Percentiles rank a stretch among this genome's conserved stretches.
Conservation (phyloP, 371 early-diverging fungal species). For the Capniomyces stellatus region DNA sequence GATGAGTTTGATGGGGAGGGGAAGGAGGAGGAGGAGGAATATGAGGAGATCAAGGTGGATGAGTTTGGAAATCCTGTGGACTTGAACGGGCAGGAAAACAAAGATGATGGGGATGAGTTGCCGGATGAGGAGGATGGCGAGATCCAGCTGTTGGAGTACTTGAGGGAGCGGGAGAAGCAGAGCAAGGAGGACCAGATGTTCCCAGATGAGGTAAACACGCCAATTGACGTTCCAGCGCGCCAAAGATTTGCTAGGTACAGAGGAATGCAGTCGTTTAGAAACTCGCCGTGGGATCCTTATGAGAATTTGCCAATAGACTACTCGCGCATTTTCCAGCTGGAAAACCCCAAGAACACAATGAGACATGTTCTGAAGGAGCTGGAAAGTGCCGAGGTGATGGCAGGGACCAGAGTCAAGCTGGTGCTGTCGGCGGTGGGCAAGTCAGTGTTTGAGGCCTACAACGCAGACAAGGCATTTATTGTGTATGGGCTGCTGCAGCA, state of each 20-base stretch:
- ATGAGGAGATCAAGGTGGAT: slow-evolving; percentile 40
- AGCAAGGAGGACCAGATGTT: slow-evolving; percentile 62
- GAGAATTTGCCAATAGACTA: slow-evolving; percentile 93
- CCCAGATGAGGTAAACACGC: slow-evolving; percentile 94
- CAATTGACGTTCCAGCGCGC: slow-evolving; percentile 62
- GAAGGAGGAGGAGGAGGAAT: slow-evolving; percentile 44
- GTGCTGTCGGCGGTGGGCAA: slow-evolving; percentile 13
- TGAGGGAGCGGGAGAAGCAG: slow-evolving; percentile 46
- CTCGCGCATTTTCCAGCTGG: slow-evolving; percentile 84
- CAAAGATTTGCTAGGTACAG: slow-evolving; percentile 80
- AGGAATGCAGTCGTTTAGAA: slow-evolving; percentile 80
- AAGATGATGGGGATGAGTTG: slow-evolving; percentile 24
- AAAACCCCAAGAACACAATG: slow-evolving; percentile 62
- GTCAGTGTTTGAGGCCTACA: slow-evolving; percentile 3
- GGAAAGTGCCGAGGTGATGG: slow-evolving; percentile 9
- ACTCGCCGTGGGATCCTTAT: slow-evolving; percentile 93
- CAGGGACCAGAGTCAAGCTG: slow-evolving; percentile 19
- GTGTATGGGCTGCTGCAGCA: slow-evolving; percentile 75
- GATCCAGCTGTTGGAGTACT: slow-evolving; percentile 26
- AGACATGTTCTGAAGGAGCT: slow-evolving; percentile 36
- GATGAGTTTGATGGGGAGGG: slow-evolving; percentile 8
- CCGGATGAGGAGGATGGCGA: slow-evolving; percentile 23
- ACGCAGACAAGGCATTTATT: slow-evolving; percentile 21
- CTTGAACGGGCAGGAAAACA: slow-evolving; percentile 8
- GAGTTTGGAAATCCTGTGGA: slow-evolving; percentile 14